Percentiles rank a stretch among this genome's conserved stretches.
Evolutionary conservation across 2,329 filamentous ascomycete genomes (phyloP).

Genomic region (Nothophaeocryptopus gaeumannii): DNA sequence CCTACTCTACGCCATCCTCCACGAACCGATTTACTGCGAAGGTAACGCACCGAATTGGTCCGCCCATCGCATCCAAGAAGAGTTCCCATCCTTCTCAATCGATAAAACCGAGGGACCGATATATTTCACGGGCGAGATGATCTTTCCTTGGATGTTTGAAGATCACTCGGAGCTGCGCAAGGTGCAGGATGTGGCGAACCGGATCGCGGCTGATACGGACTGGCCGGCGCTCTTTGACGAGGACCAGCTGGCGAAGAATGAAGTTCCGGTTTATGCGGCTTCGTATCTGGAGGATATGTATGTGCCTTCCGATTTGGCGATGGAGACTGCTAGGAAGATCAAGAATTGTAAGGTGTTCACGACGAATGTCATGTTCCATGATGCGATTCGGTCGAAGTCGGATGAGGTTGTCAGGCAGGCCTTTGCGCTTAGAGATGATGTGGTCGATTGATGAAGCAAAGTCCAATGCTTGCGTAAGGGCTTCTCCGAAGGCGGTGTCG

Average conservation of each 20-base stretch:
- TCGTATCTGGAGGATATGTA: constrained; percentile 90
- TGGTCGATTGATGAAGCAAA: constrained; percentile 48
- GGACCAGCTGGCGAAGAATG: constrained; percentile 68
- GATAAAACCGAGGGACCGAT: constrained; percentile 53
- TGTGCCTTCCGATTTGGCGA: constrained; percentile 72
- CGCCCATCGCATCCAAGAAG: constrained; percentile 61
- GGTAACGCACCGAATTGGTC: constrained; percentile 70
- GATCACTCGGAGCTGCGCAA: constrained; percentile 72
- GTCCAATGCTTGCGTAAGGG: too few relatives aligned
- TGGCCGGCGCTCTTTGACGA: constrained; percentile 79
- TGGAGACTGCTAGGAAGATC: constrained; percentile 71
- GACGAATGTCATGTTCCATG: constrained; percentile 85
- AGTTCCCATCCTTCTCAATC: constrained; percentile 48
- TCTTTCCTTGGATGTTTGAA: constrained; percentile 81
- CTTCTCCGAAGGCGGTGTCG: too few relatives aligned
- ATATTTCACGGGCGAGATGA: constrained; percentile 89
- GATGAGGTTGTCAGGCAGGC: constrained; percentile 75
- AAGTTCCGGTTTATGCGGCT: constrained; percentile 81
- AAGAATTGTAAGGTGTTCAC: constrained; percentile 75
- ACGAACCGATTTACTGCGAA: constrained; percentile 85
- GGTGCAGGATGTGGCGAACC: constrained; percentile 65
- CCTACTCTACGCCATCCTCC: constrained; percentile 80
- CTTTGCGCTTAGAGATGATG: constrained; percentile 72
- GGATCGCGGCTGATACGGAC: constrained; percentile 63
- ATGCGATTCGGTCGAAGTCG: constrained; percentile 69